A percentile compares a stretch with the other conserved stretches of the same genome.
Evolutionary conservation across 2,329 filamentous ascomycete genomes (phyloP).

Genomic region (Stagonosporopsis vannaccii): DNA sequence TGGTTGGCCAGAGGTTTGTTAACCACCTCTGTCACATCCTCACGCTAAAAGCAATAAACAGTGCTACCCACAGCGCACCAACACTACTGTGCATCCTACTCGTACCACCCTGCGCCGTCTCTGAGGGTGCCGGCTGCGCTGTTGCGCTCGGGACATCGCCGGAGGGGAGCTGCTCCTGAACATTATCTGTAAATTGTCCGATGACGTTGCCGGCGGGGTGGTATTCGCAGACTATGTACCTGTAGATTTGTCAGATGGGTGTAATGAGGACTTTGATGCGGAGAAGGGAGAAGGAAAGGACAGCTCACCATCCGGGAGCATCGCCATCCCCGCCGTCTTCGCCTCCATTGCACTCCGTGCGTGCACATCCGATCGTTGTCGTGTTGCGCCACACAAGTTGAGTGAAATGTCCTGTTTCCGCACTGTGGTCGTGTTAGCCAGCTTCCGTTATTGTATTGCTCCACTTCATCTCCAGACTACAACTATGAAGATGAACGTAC

Average conservation of each 20-base stretch:
- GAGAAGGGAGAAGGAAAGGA: not conserved
- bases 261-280: not conserved
- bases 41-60: not conserved
- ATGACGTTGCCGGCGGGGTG: conserved; percentile 48
- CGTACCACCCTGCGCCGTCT: not conserved
- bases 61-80: not conserved
- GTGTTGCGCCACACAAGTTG: conserved; percentile 40
- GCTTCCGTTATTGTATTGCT: not conserved
- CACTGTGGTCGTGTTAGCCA: conserved; percentile 30
- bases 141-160: conserved; percentile 4
- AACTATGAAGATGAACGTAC: not conserved
- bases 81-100: not conserved
- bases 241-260: not conserved
- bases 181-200: conserved; percentile 45
- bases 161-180: conserved; percentile 24
- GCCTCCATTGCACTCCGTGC: conserved; percentile 25
- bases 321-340: conserved; percentile 15
- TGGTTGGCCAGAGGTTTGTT: no score
- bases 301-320: conserved; percentile 32
- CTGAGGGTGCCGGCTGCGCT: not conserved
- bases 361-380: conserved; percentile 32
- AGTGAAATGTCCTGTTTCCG: conserved; percentile 50
- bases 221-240: conserved; percentile 49
- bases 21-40: no score
- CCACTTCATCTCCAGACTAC: not conserved